phyloP scores from a whole-genome alignment of 208 protist genomes.

The Acanthamoeba triangularis region DNA sequence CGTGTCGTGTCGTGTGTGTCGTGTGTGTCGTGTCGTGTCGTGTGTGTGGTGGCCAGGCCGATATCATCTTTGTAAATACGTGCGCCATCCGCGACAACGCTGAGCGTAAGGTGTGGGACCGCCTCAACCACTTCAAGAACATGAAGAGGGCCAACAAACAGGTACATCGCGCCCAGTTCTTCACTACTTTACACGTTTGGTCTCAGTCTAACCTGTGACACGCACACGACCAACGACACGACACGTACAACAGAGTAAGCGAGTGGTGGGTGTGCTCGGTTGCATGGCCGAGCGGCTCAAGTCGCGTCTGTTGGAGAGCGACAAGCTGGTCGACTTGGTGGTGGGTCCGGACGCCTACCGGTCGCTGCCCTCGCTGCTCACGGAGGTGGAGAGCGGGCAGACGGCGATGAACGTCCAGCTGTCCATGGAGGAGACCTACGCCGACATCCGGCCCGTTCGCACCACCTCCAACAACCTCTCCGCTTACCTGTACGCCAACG shows the following conservation, averaged over 20 bases:
- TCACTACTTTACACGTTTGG: too few relatives aligned
- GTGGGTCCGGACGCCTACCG: slow-evolving; percentile 93
- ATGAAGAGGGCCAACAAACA: slow-evolving; percentile 77
- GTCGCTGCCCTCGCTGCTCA: slow-evolving; percentile 91
- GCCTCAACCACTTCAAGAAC: slow-evolving; percentile 85
- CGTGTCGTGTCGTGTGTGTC: not conserved
- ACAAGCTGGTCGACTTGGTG: slow-evolving; percentile 91
- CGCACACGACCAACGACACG: not conserved
- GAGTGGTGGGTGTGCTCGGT: slow-evolving; percentile 84
- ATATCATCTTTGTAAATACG: slow-evolving; percentile 94
- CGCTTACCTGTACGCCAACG: slow-evolving; percentile 74
- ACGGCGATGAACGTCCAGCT: slow-evolving; percentile 91
- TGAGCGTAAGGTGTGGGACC: slow-evolving; percentile 92
- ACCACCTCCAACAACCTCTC: slow-evolving; percentile 73
- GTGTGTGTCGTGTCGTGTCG: not conserved
- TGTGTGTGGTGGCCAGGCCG: slow-evolving; percentile 76
- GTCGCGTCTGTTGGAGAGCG: slow-evolving; percentile 89
- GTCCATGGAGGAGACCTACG: slow-evolving; percentile 93
- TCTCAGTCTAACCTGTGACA: too few relatives aligned
- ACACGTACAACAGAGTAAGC: slow-evolving; percentile 34
- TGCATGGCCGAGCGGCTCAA: slow-evolving; percentile 95
- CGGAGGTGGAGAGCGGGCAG: slow-evolving; percentile 67
- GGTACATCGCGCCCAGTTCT: not conserved
- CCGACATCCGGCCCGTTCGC: slow-evolving; percentile 90
- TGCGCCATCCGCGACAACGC: slow-evolving; percentile 94